Percentiles rank a stretch among this genome's conserved stretches.
These are phyloP conservation scores for Lactifluus rugatus DNA, from an alignment of 768 basidiomycete species.

Conservation along the genomic window DNA sequence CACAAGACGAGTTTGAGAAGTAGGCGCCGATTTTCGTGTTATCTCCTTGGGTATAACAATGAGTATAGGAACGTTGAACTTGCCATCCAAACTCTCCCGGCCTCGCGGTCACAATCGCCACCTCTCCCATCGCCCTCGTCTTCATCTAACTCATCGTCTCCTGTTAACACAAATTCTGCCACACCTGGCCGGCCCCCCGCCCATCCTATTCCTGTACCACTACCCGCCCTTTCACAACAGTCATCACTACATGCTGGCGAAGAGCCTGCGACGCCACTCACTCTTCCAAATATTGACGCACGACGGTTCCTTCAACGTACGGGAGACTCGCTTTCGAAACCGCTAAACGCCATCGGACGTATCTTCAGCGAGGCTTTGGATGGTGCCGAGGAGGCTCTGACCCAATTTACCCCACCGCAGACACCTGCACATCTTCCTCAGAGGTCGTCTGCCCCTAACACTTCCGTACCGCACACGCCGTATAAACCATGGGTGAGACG, in stretches of 20 bases:
- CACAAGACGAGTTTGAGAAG: slow-evolving; percentile 88
- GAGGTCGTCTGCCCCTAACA: neutral
- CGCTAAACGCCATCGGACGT: slow-evolving; percentile 78
- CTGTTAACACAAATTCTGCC: slow-evolving; percentile 23
- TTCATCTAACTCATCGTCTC: slow-evolving; percentile 23
- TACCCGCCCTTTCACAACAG: neutral
- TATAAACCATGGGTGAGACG: slow-evolving; percentile 66
- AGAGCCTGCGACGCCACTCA: slow-evolving; percentile 76
- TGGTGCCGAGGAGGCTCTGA: slow-evolving; percentile 41
- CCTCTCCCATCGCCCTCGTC: slow-evolving; percentile 24
- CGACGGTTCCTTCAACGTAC: slow-evolving; percentile 80
- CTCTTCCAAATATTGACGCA: slow-evolving; percentile 63
- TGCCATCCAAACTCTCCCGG: slow-evolving; percentile 43
- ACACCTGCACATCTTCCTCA: neutral
- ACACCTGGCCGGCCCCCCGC: slow-evolving; percentile 12
- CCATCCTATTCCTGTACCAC: slow-evolving; percentile 17
- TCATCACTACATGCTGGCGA: slow-evolving; percentile 59
- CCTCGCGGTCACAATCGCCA: slow-evolving; percentile 28
- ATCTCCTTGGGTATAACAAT: neutral
- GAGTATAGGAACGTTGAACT: slow-evolving; percentile 44
- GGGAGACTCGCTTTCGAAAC: slow-evolving; percentile 83
- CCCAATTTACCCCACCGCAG: slow-evolving; percentile 24
- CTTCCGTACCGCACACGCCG: slow-evolving; percentile 42
- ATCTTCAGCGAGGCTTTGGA: slow-evolving; percentile 83
- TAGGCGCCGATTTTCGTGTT: slow-evolving; percentile 24